These are phyloP conservation scores for Fonsecaea erecta DNA, from an alignment of 2,329 filamentous ascomycete species.

Conservation along the genomic window DNA sequence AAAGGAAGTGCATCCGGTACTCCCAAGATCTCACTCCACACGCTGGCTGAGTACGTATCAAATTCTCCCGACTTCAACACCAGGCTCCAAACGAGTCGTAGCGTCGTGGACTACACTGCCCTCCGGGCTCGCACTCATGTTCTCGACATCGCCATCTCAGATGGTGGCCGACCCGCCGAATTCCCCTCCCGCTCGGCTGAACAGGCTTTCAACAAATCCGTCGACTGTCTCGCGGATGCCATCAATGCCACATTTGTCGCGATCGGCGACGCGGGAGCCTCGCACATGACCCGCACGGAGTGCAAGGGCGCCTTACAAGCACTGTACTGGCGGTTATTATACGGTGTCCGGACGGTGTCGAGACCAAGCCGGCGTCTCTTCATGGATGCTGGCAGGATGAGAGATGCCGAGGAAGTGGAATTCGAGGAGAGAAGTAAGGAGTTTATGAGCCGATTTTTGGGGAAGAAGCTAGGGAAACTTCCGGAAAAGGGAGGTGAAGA, in stretches of 20 bases:
- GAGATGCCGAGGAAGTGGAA: conserved; percentile 25
- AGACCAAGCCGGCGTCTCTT: conserved; percentile 57
- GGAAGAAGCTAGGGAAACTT: neutral
- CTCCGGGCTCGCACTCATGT: conserved; percentile 69
- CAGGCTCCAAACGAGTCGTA: conserved; percentile 19
- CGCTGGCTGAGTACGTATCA: conserved; percentile 31
- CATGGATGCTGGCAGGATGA: conserved; percentile 33
- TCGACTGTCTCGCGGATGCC: conserved; percentile 68
- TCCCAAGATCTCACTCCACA: conserved; percentile 21
- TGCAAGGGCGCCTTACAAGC: conserved; percentile 76
- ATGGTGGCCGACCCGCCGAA: conserved; percentile 51
- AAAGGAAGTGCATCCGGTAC: neutral
- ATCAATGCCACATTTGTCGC: conserved; percentile 62
- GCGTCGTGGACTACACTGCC: conserved; percentile 64
- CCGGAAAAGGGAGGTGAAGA: neutral
- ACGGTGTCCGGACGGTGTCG: conserved; percentile 69
- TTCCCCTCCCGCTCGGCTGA: conserved; percentile 42
- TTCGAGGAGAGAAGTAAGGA: conserved; percentile 32
- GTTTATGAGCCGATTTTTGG: conserved; percentile 34
- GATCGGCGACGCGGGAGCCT: conserved; percentile 76
- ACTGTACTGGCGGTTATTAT: conserved; percentile 72
- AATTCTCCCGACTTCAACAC: conserved; percentile 34
- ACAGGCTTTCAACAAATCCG: conserved; percentile 67
- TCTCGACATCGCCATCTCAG: conserved; percentile 75
- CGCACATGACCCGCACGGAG: conserved; percentile 72